Percentiles rank a stretch among this genome's conserved stretches.
phyloP scores from a whole-genome alignment of 768 basidiomycete species.

The Favolaschia claudopus region DNA sequence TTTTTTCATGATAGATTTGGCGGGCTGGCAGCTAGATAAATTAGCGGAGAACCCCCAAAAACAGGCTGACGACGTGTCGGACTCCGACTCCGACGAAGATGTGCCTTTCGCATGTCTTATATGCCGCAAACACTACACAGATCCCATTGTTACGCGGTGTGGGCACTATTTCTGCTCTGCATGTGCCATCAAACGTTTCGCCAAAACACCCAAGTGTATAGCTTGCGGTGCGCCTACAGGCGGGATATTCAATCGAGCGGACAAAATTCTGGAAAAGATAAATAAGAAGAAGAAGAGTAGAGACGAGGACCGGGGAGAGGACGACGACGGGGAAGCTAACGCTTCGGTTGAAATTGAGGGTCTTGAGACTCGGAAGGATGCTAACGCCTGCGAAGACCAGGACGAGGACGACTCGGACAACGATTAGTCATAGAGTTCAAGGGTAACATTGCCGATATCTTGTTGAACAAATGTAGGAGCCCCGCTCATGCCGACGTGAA shows the following conservation, averaged over 20 bases:
- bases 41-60: slow-evolving; percentile 80
- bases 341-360: slow-evolving; percentile 69
- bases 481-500: no score
- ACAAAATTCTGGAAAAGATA: slow-evolving; percentile 89
- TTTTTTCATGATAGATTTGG: slow-evolving; percentile 68
- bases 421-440: slow-evolving; percentile 31
- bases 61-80: slow-evolving; percentile 67
- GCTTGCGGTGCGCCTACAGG: slow-evolving; percentile 94
- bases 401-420: slow-evolving; percentile 44
- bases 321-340: slow-evolving; percentile 45
- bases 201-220: slow-evolving; percentile 93
- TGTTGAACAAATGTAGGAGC: no score
- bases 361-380: slow-evolving; percentile 42
- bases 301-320: slow-evolving; percentile 58
- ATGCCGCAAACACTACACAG: slow-evolving; percentile 93
- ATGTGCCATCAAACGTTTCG: slow-evolving; percentile 94
- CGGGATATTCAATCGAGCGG: slow-evolving; percentile 96
- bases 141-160: slow-evolving; percentile 95
- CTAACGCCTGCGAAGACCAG: slow-evolving; percentile 41
- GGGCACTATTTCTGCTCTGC: slow-evolving; percentile 96
- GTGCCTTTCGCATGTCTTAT: slow-evolving; percentile 99
- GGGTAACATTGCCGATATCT: slow-evolving; percentile 33
- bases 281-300: slow-evolving; percentile 73
- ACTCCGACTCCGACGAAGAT: slow-evolving; percentile 80
- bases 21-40: slow-evolving; percentile 98